Evolutionary conservation across 805 yeast species (phyloP).

Genomic region (Nakazawaea laoshanensis): DNA sequence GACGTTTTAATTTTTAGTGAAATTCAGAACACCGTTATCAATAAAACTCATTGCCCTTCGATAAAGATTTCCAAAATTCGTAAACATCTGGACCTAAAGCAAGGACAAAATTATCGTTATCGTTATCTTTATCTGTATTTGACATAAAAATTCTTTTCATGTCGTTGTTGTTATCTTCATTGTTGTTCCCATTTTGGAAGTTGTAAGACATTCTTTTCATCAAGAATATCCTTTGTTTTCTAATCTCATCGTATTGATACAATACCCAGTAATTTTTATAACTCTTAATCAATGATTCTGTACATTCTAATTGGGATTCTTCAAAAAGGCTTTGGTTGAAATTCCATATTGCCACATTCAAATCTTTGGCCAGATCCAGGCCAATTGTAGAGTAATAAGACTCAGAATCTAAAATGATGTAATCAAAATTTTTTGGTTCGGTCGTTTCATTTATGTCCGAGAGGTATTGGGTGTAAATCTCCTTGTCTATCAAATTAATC

Average conservation of each 20-base stretch:
- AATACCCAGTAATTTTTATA: constrained; percentile 6
- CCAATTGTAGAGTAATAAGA: constrained; percentile 2
- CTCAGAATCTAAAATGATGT: constrained; percentile 1
- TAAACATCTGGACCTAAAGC: too few species aligned
- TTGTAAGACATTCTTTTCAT: background rate
- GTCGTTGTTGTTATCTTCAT: constrained; percentile 1
- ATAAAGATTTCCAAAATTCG: too few species aligned
- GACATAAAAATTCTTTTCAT: constrained; percentile 4
- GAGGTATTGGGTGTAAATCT: constrained; percentile 3
- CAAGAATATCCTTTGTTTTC: background rate
- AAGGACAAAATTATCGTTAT: constrained; percentile 1
- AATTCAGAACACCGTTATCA: too few species aligned
- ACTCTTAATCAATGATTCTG: constrained; percentile 3
- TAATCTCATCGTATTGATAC: constrained; percentile 1
- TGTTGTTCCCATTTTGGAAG: too few species aligned
- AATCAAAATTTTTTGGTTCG: background rate
- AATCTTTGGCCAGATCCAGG: too few species aligned
- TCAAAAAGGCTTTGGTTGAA: too few species aligned
- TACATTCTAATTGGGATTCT: too few species aligned
- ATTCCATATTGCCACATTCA: too few species aligned
- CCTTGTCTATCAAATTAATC: too few species aligned
- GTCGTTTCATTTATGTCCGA: background rate
- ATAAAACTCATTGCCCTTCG: too few species aligned
- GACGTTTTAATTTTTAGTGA: too few species aligned
- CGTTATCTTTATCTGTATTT: background rate